These are phyloP conservation scores for Magnaporthales sp. DNA, from an alignment of 2,329 filamentous ascomycete genomes.

Conservation along the genomic window DNA sequence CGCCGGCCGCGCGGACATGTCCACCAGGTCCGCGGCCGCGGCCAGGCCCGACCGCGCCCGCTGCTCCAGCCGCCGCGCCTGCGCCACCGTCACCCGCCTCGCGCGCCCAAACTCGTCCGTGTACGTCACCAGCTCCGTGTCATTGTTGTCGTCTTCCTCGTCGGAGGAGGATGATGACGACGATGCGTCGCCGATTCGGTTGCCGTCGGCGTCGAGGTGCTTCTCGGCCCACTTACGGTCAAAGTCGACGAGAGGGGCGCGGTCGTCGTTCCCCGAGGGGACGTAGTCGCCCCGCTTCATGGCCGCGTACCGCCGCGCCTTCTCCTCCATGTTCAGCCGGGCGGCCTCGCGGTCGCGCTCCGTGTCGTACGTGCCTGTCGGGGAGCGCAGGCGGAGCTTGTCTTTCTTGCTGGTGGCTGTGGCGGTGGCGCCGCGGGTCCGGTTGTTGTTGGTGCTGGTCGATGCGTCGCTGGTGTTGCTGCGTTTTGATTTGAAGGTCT, in stretches of 20 bases:
- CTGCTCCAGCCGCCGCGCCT: slow-evolving; percentile 56
- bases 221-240: slow-evolving; percentile 89
- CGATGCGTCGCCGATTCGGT: slow-evolving; percentile 17
- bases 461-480: slow-evolving; percentile 30
- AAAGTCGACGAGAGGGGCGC: slow-evolving; percentile 76
- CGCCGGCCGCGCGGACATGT: slow-evolving; percentile 58
- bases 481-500: slow-evolving; percentile 52
- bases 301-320: slow-evolving; percentile 77
- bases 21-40: slow-evolving; percentile 50
- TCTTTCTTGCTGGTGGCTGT: neutral
- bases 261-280: slow-evolving; percentile 45
- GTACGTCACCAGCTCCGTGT: slow-evolving; percentile 69
- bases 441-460: slow-evolving; percentile 39
- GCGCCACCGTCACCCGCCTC: slow-evolving; percentile 60
- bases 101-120: slow-evolving; percentile 89
- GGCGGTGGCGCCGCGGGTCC: slow-evolving; percentile 36
- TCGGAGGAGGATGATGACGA: slow-evolving; percentile 34
- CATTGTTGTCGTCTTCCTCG: slow-evolving; percentile 25
- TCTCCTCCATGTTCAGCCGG: slow-evolving; percentile 79
- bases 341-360: slow-evolving; percentile 62
- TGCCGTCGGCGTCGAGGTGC: slow-evolving; percentile 41
- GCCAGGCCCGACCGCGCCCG: slow-evolving; percentile 41
- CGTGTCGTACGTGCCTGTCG: slow-evolving; percentile 49
- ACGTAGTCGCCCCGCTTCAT: slow-evolving; percentile 86
- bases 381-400: slow-evolving; percentile 38